phyloP scores from a whole-genome alignment of 2,329 filamentous ascomycete genomes.

The Rhytidhysteron rufulum region DNA sequence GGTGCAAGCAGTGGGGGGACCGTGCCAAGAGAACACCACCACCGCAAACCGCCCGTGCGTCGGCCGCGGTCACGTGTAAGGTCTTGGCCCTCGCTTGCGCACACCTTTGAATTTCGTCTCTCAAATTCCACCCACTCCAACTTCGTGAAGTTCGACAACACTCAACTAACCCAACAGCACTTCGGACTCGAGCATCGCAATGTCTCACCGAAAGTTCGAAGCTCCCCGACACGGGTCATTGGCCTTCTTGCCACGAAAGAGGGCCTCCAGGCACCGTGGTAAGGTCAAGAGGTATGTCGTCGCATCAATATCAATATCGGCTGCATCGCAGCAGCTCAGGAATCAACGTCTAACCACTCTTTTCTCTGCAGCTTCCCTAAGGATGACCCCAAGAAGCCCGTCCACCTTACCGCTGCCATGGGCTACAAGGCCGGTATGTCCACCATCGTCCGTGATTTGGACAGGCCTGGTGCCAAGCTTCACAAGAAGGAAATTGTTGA shows the following conservation, averaged over 20 bases:
- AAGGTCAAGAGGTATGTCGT: slow-evolving; percentile 93
- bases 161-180: slow-evolving; percentile 31
- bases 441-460: slow-evolving; percentile 98
- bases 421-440: slow-evolving; percentile 99
- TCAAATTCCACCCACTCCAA: slow-evolving; percentile 14
- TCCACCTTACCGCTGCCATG: slow-evolving; percentile 96
- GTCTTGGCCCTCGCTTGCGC: slow-evolving; percentile 5
- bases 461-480: slow-evolving; percentile 98
- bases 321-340: too few relatives aligned
- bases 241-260: slow-evolving; percentile 64
- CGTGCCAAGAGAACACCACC: too few relatives aligned
- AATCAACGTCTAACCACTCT: too few relatives aligned
- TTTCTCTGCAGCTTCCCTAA: slow-evolving; percentile 93
- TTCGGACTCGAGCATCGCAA: slow-evolving; percentile 28
- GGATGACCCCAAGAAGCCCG: slow-evolving; percentile 99
- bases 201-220: slow-evolving; percentile 68
- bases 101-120: slow-evolving; percentile 2
- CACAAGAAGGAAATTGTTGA: slow-evolving; percentile 69
- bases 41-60: not conserved
- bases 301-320: slow-evolving; percentile 14
- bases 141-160: slow-evolving; percentile 17
- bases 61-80: too few relatives aligned
- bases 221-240: slow-evolving; percentile 87
- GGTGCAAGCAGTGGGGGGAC: too few relatives aligned
- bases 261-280: slow-evolving; percentile 87